A percentile compares a stretch with the other conserved stretches of the same genome.
Conservation (phyloP, 2,329 filamentous ascomycete genomes). For the Xylariaceae sp. region DNA sequence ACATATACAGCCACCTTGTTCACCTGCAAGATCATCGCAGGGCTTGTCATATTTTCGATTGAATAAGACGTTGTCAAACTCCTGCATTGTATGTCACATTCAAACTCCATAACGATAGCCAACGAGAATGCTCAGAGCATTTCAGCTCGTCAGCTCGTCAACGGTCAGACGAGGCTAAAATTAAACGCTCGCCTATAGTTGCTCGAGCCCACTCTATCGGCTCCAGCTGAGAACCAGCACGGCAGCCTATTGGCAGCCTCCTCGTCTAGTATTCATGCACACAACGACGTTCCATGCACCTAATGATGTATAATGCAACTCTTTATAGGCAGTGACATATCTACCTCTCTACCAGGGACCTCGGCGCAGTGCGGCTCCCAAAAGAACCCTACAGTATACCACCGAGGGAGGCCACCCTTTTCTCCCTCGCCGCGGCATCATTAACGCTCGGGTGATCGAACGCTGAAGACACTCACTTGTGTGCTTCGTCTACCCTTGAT, state of each 20-base stretch:
- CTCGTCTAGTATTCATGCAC: slow-evolving; percentile 3
- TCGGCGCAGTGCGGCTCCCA: not conserved
- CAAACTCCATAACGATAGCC: slow-evolving; percentile 9
- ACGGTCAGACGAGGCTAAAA: slow-evolving; percentile 25
- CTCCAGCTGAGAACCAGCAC: slow-evolving; percentile 23
- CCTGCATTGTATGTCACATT: slow-evolving; percentile 17
- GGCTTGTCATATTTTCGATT: not conserved
- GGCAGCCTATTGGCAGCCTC: slow-evolving; percentile 4
- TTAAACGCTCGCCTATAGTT: slow-evolving; percentile 19
- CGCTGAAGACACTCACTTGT: not conserved
- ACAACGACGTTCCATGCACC: not conserved
- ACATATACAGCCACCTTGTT: slow-evolving; percentile 7
- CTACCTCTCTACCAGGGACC: not conserved
- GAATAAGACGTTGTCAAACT: slow-evolving; percentile 3
- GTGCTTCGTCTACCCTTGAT: not conserved
- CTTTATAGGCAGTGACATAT: not conserved
- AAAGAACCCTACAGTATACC: not conserved
- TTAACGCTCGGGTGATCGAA: not conserved
- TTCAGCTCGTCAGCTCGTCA: slow-evolving; percentile 29
- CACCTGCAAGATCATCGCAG: slow-evolving; percentile 2
- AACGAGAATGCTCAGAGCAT: slow-evolving; percentile 3
- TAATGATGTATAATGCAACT: not conserved
- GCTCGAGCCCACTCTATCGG: too few relatives aligned
- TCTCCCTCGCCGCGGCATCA: not conserved
- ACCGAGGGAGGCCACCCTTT: slow-evolving; percentile 18